Percentiles rank a stretch among this genome's conserved stretches.
Evolutionary conservation across 768 basidiomycete genomes (phyloP).

Genomic region (Solioccasus polychromus): DNA sequence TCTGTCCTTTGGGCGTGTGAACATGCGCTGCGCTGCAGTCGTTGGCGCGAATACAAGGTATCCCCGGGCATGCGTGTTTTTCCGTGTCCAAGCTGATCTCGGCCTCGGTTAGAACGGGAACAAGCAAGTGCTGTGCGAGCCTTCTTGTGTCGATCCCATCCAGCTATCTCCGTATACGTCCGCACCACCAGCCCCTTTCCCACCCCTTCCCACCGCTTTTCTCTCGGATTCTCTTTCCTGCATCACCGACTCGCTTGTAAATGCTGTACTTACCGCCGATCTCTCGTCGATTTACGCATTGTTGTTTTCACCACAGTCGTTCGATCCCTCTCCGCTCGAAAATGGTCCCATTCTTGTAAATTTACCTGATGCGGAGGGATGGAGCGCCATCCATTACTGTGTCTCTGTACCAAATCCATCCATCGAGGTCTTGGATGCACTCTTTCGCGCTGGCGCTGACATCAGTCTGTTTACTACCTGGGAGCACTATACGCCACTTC

Average conservation of each 20-base stretch:
- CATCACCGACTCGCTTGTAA: conserved; percentile 51
- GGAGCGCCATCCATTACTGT: conserved; percentile 74
- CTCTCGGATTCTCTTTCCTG: conserved; percentile 39
- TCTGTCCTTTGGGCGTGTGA: conserved; percentile 71
- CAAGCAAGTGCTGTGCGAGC: conserved; percentile 26
- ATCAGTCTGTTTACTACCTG: conserved; percentile 62
- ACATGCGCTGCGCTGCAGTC: conserved; percentile 54
- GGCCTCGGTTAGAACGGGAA: conserved; percentile 28
- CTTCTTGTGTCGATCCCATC: conserved; percentile 19
- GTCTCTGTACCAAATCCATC: conserved; percentile 54
- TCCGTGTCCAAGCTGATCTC: conserved; percentile 2
- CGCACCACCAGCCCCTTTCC: conserved; percentile 24
- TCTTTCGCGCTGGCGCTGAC: conserved; percentile 77
- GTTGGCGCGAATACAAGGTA: conserved; percentile 62
- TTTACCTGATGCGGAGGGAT: conserved; percentile 61
- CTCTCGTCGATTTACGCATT: conserved; percentile 50
- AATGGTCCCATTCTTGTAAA: conserved; percentile 58
- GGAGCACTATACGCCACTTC: conserved; percentile 66
- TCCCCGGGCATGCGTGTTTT: neutral
- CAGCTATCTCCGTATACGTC: conserved; percentile 28
- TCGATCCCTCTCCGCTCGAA: conserved; percentile 41
- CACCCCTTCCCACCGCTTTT: conserved; percentile 33
- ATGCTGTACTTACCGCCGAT: conserved; percentile 50
- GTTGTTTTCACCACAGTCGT: conserved; percentile 47
- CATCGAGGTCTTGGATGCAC: conserved; percentile 59